Percentiles rank a stretch among this genome's conserved stretches.
These are phyloP conservation scores for Chrysosphaeria jannelii DNA, from an alignment of 2,329 filamentous ascomycete genomes.

Conservation along the genomic window DNA sequence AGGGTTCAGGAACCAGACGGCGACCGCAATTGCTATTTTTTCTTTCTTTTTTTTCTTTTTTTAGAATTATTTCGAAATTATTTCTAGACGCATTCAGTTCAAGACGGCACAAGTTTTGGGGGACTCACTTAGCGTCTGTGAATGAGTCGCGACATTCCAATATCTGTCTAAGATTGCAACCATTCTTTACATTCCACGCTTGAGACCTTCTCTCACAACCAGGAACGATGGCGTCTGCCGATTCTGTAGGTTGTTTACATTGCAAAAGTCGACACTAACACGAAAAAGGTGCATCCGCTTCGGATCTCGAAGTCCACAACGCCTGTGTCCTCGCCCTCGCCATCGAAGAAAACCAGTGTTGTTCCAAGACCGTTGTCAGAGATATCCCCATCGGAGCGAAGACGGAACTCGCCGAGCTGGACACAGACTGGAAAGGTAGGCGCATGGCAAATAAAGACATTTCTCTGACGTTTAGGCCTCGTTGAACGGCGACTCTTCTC, in stretches of 20 bases:
- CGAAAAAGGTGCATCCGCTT: conserved; percentile 38
- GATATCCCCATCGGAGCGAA: conserved; percentile 56
- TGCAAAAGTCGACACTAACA: no score
- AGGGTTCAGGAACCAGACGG: no score
- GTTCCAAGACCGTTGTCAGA: conserved; percentile 57
- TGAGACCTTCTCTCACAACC: neutral
- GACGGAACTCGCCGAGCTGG: conserved; percentile 81
- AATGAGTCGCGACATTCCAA: no score
- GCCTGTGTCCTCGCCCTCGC: conserved; percentile 23
- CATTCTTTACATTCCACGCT: neutral
- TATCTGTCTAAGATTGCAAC: no score
- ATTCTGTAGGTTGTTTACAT: conserved; percentile 3
- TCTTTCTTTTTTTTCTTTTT: no score
- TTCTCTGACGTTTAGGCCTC: neutral
- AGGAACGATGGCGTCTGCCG: conserved; percentile 5
- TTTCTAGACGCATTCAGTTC: no score
- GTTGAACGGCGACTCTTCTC: conserved; percentile 33
- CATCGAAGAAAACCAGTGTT: conserved; percentile 29
- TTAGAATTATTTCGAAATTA: no score
- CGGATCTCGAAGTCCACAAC: conserved; percentile 41
- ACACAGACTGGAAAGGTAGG: conserved; percentile 44
- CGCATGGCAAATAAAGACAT: no score
- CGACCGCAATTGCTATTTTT: no score
- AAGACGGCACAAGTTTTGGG: no score
- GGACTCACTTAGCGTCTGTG: no score